A percentile compares a stretch with the other conserved stretches of the same genome.
Conservation (phyloP, 2,329 filamentous ascomycete genomes). For the Metarhizium rileyi region DNA sequence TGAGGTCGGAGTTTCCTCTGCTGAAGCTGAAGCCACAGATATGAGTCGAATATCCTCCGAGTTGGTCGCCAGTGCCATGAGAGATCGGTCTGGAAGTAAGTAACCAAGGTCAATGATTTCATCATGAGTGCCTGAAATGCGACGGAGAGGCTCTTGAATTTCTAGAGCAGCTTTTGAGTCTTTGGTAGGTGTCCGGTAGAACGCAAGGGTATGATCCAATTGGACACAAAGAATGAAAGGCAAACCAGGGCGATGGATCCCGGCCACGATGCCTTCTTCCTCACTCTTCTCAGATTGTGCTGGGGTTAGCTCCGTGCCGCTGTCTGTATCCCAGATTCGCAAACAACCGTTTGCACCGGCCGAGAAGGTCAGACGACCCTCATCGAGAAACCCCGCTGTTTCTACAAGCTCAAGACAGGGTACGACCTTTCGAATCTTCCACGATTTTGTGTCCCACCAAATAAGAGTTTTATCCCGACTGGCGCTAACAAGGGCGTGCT, state of each 20-base stretch:
- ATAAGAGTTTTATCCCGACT: slow-evolving; percentile 91
- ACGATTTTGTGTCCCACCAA: slow-evolving; percentile 78
- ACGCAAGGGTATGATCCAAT: slow-evolving; percentile 75
- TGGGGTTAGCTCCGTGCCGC: slow-evolving; percentile 67
- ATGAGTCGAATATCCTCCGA: slow-evolving; percentile 87
- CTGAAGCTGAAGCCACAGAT: slow-evolving; percentile 46
- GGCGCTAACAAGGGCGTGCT: slow-evolving; percentile 70
- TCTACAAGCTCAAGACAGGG: slow-evolving; percentile 83
- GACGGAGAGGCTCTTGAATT: slow-evolving; percentile 48
- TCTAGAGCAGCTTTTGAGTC: slow-evolving; percentile 24
- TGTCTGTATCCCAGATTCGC: slow-evolving; percentile 72
- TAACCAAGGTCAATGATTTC: slow-evolving; percentile 94
- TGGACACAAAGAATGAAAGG: slow-evolving; percentile 73
- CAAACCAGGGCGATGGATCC: slow-evolving; percentile 55
- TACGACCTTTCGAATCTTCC: slow-evolving; percentile 72
- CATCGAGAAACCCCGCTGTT: slow-evolving; percentile 65
- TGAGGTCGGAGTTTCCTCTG: not conserved
- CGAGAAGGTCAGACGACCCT: slow-evolving; percentile 66
- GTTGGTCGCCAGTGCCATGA: slow-evolving; percentile 88
- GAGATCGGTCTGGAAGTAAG: slow-evolving; percentile 66
- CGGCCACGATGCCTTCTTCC: slow-evolving; percentile 59
- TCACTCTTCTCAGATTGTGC: slow-evolving; percentile 56
- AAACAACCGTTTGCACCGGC: slow-evolving; percentile 77
- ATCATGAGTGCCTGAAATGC: slow-evolving; percentile 93
- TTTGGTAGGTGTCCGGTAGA: slow-evolving; percentile 49